These are phyloP conservation scores for Thuidium tamariscinum DNA, from an alignment of 225 moss, liverwort and hornwort genomes.

Conservation along the genomic window DNA sequence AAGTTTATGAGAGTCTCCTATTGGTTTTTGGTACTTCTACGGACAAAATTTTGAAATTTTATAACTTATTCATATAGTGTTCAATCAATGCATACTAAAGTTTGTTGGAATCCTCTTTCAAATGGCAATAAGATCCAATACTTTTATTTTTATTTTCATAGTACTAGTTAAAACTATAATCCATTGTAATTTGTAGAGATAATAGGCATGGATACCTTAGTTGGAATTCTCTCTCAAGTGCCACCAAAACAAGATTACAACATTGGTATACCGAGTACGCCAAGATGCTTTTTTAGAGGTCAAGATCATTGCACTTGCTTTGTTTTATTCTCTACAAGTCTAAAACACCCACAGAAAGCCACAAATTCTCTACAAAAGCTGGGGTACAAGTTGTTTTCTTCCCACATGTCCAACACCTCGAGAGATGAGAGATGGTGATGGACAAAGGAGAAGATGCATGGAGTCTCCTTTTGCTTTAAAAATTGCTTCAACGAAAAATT, in stretches of 20 bases:
- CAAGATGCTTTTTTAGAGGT: background rate
- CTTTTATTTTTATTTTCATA: background rate
- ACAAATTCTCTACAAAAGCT: background rate
- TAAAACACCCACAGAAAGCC: too few species aligned
- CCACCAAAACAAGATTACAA: background rate
- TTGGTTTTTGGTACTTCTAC: fast-evolving
- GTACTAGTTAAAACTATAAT: too few species aligned
- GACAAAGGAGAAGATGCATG: background rate
- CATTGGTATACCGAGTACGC: background rate
- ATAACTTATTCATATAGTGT: background rate
- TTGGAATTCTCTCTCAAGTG: background rate
- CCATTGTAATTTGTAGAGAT: background rate
- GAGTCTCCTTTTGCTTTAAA: background rate
- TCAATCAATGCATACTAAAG: background rate
- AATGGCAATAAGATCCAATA: background rate
- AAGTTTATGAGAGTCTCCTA: fast-evolving
- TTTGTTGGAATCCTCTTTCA: fast-evolving
- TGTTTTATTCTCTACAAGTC: background rate
- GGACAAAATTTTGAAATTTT: background rate
- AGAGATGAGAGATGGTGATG: background rate
- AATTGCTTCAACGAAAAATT: background rate
- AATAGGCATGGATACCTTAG: background rate
- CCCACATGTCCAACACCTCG: background rate
- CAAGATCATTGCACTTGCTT: background rate
- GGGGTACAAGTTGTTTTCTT: background rate